A percentile compares a stretch with the other conserved stretches of the same genome.
These are phyloP conservation scores for Thraustochytrium sp. DNA, from an alignment of 352 stramenopile species.

Conservation along the genomic window DNA sequence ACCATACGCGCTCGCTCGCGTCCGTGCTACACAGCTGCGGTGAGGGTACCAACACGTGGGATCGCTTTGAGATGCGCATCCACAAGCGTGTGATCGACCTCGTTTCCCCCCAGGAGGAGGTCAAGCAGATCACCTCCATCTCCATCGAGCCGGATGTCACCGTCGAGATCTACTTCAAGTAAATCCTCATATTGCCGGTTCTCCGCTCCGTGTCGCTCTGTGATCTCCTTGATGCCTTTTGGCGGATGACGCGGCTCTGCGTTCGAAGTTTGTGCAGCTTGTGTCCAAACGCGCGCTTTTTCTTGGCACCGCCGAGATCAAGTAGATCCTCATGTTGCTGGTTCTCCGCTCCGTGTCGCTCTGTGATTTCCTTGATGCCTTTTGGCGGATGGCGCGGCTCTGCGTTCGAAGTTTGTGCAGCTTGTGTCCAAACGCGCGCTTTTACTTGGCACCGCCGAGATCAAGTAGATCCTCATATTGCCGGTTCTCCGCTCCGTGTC, in stretches of 20 bases:
- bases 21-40: slow-evolving; percentile 51
- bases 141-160: slow-evolving; percentile 97
- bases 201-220: background rate
- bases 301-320: slow-evolving; percentile 97
- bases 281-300: too few species aligned
- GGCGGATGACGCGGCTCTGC: too few species aligned
- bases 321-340: slow-evolving; percentile 49
- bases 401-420: too few species aligned
- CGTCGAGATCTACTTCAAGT: slow-evolving; percentile 92
- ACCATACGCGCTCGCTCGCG: background rate
- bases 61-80: slow-evolving; percentile 98
- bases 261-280: too few species aligned
- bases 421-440: too few species aligned
- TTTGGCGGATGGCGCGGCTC: too few species aligned
- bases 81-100: slow-evolving; percentile 99
- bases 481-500: background rate
- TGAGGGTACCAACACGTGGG: slow-evolving; percentile 98
- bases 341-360: background rate
- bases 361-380: background rate
- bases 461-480: slow-evolving; percentile 59
- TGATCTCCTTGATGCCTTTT: background rate
- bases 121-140: slow-evolving; percentile 99
- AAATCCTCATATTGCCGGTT: slow-evolving; percentile 33
- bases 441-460: slow-evolving; percentile 97
- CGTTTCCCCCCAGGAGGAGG: slow-evolving; percentile 93